These are phyloP conservation scores for Yarrowia hollandica DNA, from an alignment of 805 yeast genomes.

Conservation along the genomic window DNA sequence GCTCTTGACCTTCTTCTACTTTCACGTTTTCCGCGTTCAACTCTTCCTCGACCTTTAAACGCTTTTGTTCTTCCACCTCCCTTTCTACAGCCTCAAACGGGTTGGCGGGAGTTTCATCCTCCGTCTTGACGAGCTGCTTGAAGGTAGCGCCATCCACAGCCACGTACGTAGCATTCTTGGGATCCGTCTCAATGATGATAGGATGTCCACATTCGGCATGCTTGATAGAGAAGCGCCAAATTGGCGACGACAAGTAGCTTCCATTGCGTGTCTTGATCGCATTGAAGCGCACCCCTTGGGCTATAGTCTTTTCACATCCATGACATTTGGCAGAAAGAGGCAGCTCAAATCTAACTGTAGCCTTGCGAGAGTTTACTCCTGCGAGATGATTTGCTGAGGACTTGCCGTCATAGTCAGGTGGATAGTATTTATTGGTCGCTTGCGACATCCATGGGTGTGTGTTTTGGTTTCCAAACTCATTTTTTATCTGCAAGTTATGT, in stretches of 20 bases:
- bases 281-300: conserved; percentile 40
- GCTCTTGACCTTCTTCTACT: background rate
- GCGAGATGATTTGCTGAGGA: conserved; percentile 35
- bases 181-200: conserved; percentile 40
- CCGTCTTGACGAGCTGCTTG: background rate
- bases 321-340: conserved; percentile 39
- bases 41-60: background rate
- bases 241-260: conserved; percentile 38
- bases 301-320: conserved; percentile 36
- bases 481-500: no score
- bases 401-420: conserved; percentile 38
- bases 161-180: conserved; percentile 37
- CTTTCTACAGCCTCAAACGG: conserved; percentile 5
- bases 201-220: conserved; percentile 37
- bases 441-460: conserved; percentile 28
- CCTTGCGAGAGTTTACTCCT: conserved; percentile 32
- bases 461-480: no score
- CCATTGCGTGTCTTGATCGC: conserved; percentile 41
- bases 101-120: background rate
- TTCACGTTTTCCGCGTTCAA: background rate
- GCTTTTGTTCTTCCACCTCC: background rate
- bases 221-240: conserved; percentile 38
- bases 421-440: conserved; percentile 41
- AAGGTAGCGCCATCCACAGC: conserved; percentile 5
- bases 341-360: conserved; percentile 39